Evolutionary conservation across 176 grass and related monocot species (phyloP), one percentile per base, ranked within the genome.

Genomic region (Lolium perenne): DNA sequence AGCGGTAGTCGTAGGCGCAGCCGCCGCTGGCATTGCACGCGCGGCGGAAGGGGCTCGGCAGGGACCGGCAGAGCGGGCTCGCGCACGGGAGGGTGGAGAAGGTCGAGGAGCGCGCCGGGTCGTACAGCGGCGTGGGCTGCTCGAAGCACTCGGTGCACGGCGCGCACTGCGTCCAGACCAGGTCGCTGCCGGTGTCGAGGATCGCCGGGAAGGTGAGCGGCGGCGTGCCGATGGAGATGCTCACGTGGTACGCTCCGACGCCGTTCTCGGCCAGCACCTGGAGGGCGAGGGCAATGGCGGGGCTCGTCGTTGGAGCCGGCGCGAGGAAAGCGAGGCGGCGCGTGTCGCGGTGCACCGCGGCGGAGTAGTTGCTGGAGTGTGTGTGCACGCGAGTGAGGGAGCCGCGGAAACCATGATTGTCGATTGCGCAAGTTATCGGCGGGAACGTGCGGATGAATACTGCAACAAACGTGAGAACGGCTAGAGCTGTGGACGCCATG

Each of bases 151-250:
- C 8, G 14, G 57, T 69, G 79, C 93, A 95, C 0, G 79, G 79
- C n/a, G 60, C 45, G 67, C 90, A 92, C 84, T 92, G 88, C 35
- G 88, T 86, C 93, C 93, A 95, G 26, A 64, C 83, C 66, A 92
- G 93, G 67, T 88, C 79, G 85, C 93, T 95, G 26, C 93, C 90
- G 18, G 87, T 90, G 74, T 88, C 88, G 74, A 86, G 57, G 47
- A 90, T 47, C 20, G 71, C 83, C 0, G 64, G 50, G 83, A 90
- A 86, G 26, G 41, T 56, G 16, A 90, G 59, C 0, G 45, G 65
- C 76, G 93, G 88, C 49, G 88, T 95, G 57, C 93, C 93, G 2
- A 95, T 59, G 5, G 88, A 82, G 35, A 95, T 15, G 55, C 20
- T 74, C 83, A 95, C 90, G 38, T 84, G 60, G 86, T 92, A 95